A percentile compares a stretch with the other conserved stretches of the same genome.
Evolutionary conservation across 345 rosid genomes (phyloP).

Genomic region (Lumnitzera littorea): DNA sequence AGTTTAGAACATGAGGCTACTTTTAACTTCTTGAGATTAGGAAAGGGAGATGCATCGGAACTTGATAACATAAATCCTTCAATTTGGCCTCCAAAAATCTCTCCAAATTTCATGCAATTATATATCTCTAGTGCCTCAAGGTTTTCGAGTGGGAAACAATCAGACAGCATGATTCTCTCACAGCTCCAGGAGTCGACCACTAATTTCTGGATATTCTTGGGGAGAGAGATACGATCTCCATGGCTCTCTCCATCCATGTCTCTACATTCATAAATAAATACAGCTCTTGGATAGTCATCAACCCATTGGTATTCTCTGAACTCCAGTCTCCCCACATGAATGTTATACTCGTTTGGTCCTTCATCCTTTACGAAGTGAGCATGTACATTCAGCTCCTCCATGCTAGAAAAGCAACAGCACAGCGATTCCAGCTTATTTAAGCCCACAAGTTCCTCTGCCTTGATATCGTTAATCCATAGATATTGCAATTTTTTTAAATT

Average conservation of each 20-base stretch:
- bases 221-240: no score
- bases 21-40: not conserved
- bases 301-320: no score
- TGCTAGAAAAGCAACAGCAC: not conserved
- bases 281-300: no score
- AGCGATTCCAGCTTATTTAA: slow-evolving; percentile 11
- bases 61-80: not conserved
- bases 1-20: slow-evolving; percentile 1
- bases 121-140: not conserved
- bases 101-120: not conserved
- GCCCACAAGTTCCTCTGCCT: slow-evolving; percentile 9
- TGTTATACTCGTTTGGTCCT: no score
- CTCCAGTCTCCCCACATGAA: no score
- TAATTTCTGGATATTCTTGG: no score
- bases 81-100: not conserved
- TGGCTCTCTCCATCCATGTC: no score
- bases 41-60: not conserved
- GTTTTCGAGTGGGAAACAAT: not conserved
- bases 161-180: no score
- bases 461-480: not conserved
- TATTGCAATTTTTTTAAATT: slow-evolving; percentile 8
- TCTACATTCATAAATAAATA: no score
- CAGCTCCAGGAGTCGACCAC: no score
- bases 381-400: not conserved
- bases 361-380: not conserved